Evolutionary conservation across 2,329 filamentous ascomycete species (phyloP), one percentile per base, ranked within the genome.

Genomic region (Sporothrix brasiliensis): DNA sequence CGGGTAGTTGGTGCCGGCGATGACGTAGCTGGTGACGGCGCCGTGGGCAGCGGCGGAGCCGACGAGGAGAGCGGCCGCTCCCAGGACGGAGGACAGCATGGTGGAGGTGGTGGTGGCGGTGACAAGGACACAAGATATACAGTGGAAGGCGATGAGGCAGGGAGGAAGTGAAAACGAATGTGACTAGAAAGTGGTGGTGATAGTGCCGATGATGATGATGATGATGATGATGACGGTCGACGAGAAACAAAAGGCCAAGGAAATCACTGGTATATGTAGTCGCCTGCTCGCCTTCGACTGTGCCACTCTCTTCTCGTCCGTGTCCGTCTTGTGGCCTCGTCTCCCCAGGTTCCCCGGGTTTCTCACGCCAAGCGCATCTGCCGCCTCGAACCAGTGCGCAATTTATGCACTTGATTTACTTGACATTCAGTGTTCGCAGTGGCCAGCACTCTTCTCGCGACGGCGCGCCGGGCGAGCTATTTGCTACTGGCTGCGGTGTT

Each of bases 41-140:
- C 76, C 79, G 73, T 83, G 77, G 72, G 79, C 78, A 39, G 77
- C 74, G 47, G 74, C 76, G 44, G 58, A 61, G 7, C 63, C 60
- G 16, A 65, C 53, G 41, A 79, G 73, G 44, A 80, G 73, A 60
- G 74, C 75, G 54, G 76, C 74, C 34, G 78, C 75, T 52, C 78
- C 75, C 71, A 81, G 54, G 11, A 58, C 54, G 39, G 54, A 58
- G 30, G 54, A 58, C 30, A 58, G 54, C 54, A 58, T 58, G 14
- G 27, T 30, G 27, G 4, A 0, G 27, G 27, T 30, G 27, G 41
- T 58, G 14, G 27, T 30, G 27, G 4, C 27, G 27, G 27, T 4
- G 27, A 30, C 27, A 5, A 30, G 0, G 27, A 30, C 3, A 30
- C 27, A 30, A 30, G 27, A 30, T 2, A 30, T 30, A 3, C 2